These are phyloP conservation scores for Mucor indicus DNA, from an alignment of 371 early-diverging fungal genomes.

Conservation along the genomic window DNA sequence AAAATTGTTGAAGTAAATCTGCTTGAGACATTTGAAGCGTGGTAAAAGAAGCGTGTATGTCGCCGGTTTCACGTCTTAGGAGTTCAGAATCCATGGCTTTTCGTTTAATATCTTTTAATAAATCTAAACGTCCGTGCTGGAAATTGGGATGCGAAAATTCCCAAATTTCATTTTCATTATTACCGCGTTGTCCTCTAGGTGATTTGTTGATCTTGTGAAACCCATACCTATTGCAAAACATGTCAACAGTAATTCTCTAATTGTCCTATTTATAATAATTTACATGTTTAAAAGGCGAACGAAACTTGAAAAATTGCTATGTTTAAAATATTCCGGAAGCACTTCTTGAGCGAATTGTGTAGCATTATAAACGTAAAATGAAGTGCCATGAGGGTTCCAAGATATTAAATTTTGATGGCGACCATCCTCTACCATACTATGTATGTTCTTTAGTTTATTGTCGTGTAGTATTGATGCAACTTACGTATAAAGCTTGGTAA, in stretches of 20 bases:
- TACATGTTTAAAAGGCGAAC: slow-evolving; percentile 70
- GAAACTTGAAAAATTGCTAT: slow-evolving; percentile 36
- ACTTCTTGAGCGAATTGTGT: slow-evolving; percentile 79
- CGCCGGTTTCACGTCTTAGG: slow-evolving; percentile 65
- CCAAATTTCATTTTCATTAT: slow-evolving; percentile 62
- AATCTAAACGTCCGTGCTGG: slow-evolving; percentile 41
- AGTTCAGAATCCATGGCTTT: slow-evolving; percentile 72
- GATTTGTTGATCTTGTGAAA: slow-evolving; percentile 64
- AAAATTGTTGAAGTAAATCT: slow-evolving; percentile 63
- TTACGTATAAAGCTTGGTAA: slow-evolving; percentile 17
- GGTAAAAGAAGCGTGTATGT: slow-evolving; percentile 63
- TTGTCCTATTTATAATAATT: neutral
- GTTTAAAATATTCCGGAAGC: slow-evolving; percentile 77
- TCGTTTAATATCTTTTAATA: slow-evolving; percentile 42
- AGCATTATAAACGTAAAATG: slow-evolving; percentile 87
- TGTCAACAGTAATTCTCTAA: too few relatives aligned
- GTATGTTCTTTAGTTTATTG: neutral
- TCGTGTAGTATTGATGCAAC: neutral
- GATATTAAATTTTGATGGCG: slow-evolving; percentile 70
- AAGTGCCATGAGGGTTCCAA: slow-evolving; percentile 79
- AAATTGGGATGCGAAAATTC: slow-evolving; percentile 51
- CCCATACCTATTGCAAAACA: slow-evolving; percentile 38
- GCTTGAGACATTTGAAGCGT: slow-evolving; percentile 64
- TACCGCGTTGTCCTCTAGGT: slow-evolving; percentile 58
- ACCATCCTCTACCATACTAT: slow-evolving; percentile 74